phyloP scores from a whole-genome alignment of 441 rosid genomes.

The Kokia cookei region DNA sequence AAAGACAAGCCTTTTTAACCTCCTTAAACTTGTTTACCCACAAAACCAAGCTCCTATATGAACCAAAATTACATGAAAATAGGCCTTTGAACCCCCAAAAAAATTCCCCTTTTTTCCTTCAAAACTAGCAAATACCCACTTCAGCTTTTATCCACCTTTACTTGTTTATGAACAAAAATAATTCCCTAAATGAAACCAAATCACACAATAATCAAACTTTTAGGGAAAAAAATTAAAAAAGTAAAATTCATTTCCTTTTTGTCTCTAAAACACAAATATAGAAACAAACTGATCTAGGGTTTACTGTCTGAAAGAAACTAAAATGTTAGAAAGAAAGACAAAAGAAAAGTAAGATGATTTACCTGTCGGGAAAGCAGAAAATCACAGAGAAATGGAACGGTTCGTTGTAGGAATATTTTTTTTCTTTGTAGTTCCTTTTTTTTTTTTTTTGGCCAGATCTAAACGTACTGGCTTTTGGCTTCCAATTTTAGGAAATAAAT shows the following conservation, averaged over 20 bases:
- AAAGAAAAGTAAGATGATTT: background rate
- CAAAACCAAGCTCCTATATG: background rate
- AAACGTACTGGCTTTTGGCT: background rate
- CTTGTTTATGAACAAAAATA: background rate
- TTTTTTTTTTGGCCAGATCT: background rate
- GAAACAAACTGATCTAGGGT: background rate
- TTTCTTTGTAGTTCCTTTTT: background rate
- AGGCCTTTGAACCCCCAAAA: background rate
- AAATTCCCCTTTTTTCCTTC: background rate
- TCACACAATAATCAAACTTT: background rate
- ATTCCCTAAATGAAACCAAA: background rate
- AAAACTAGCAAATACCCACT: background rate
- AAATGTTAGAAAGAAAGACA: background rate
- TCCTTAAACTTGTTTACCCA: background rate
- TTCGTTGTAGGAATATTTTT: background rate
- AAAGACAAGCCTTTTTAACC: background rate
- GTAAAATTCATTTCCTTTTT: background rate
- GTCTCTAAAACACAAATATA: background rate
- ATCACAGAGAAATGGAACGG: background rate
- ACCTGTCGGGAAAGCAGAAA: background rate
- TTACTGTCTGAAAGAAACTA: background rate
- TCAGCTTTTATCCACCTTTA: background rate
- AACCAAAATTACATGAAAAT: background rate
- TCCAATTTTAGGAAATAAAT: background rate
- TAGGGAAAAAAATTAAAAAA: background rate